phyloP scores from a whole-genome alignment of 768 basidiomycete genomes.

The Psilocybe subaeruginosa region DNA sequence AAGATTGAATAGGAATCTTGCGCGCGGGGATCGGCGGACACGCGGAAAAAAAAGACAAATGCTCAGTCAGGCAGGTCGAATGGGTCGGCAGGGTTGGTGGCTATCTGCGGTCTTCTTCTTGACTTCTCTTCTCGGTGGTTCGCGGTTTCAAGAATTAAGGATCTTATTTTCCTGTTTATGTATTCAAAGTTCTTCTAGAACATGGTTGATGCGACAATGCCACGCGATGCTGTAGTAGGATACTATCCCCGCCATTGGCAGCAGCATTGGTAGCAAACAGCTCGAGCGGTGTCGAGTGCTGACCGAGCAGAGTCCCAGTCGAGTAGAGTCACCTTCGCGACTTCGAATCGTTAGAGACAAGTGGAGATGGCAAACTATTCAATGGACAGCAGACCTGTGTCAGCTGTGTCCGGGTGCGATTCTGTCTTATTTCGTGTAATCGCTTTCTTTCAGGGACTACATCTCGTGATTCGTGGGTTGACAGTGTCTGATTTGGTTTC shows the following conservation, averaged over 20 bases:
- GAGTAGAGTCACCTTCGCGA: neutral
- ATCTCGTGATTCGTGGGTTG: neutral
- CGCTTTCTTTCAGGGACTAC: neutral
- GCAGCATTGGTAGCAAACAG: neutral
- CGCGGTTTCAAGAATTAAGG: neutral
- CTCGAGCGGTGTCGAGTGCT: neutral
- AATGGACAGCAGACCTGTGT: neutral
- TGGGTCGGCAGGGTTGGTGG: neutral
- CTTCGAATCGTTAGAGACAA: neutral
- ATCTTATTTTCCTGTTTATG: neutral
- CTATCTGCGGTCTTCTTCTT: neutral
- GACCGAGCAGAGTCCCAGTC: neutral
- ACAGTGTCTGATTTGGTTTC: neutral
- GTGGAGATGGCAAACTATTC: neutral
- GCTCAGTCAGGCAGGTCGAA: neutral
- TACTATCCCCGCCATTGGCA: neutral
- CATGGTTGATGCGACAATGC: neutral
- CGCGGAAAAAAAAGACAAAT: neutral
- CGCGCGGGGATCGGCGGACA: neutral
- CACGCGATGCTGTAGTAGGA: neutral
- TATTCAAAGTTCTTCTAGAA: neutral
- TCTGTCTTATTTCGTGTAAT: neutral
- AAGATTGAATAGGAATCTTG: neutral
- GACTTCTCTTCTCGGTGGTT: neutral
- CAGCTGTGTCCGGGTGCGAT: neutral